Base-by-base conservation (phyloP, 306 rosid genomes). In the Trifolium pratense region DNA sequence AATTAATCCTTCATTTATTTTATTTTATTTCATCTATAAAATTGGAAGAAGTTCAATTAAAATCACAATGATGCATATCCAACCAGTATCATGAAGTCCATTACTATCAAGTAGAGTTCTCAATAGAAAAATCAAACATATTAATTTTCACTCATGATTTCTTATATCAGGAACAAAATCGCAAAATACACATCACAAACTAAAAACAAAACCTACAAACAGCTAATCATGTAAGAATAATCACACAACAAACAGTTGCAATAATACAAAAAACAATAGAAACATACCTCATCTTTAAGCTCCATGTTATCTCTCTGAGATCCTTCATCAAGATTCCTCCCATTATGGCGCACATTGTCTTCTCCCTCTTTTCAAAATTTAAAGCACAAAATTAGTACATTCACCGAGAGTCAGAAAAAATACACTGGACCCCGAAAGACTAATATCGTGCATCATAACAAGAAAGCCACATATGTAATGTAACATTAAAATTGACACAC, bases 261-360 rank as follows among this genome's bases (percentile, higher is more conserved):
- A 5, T 29, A 26, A 45, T 11, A 16, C 20, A 59, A 31, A 46
- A 29, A 45, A 36, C 37, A 29, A 29, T 10, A 21, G 16, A 16
- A 34, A 36, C 16, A 16, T 43, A 93, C 98, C 98, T 93, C 90
- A 34, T 90, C 78, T 73, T 75, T 83, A 36, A 83, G 85, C 66
- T 77, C 87, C 76, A 76, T 80, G 51, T 68, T 79, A 63, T 70
- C 81, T 66, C 52, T 61, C 43, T 78, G 86, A 65, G 89, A 69
- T 37, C 82, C 83, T 45, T 51, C 49, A 68, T 74, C 43, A 76
- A 59, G 51, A 73, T 55, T 34, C 49, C 69, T 76, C 59, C 43
- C 55, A 31, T 81, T 84, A 32, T 42, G 72, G 26, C n/a, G 32
- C 9, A 66, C 66, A 67, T 85, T 68, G 62, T 82, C 87, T 66